phyloP scores from a whole-genome alignment of 1,284 basidiomycete genomes.

The Trichosporon sp. region DNA sequence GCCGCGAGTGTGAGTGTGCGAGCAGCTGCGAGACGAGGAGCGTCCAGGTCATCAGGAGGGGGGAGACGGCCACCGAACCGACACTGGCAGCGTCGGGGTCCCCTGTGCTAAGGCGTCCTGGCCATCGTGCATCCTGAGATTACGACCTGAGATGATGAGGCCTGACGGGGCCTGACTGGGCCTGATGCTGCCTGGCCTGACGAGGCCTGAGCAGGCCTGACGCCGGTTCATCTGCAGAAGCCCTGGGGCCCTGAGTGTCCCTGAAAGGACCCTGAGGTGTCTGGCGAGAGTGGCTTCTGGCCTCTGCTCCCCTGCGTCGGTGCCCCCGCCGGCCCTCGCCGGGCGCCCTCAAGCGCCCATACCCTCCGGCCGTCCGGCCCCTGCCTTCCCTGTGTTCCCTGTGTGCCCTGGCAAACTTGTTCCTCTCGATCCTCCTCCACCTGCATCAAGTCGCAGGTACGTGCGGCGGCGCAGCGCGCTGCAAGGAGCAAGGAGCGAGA shows the following conservation, averaged over 20 bases:
- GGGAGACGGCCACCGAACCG: neutral
- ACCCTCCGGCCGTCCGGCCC: neutral
- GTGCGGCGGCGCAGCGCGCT: neutral
- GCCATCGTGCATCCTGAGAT: neutral
- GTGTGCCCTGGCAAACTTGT: neutral
- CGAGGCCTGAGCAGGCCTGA: neutral
- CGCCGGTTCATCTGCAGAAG: neutral
- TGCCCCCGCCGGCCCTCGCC: neutral
- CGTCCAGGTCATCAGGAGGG: neutral
- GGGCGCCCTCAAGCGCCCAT: neutral
- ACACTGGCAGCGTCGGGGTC: neutral
- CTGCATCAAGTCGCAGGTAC: neutral
- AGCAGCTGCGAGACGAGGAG: neutral
- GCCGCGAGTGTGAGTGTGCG: neutral
- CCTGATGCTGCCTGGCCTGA: neutral
- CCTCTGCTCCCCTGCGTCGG: neutral
- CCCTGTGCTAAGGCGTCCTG: neutral
- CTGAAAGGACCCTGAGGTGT: neutral
- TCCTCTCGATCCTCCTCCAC: neutral
- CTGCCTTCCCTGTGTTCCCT: neutral
- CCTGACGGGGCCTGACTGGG: slow-evolving; percentile 1
- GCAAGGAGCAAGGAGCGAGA: neutral
- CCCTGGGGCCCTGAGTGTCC: neutral
- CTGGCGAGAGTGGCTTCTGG: neutral
- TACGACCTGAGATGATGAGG: slow-evolving; percentile 2